These are phyloP conservation scores for Erythrophleum ivorense DNA, from an alignment of 331 rosid genomes.

Conservation along the genomic window DNA sequence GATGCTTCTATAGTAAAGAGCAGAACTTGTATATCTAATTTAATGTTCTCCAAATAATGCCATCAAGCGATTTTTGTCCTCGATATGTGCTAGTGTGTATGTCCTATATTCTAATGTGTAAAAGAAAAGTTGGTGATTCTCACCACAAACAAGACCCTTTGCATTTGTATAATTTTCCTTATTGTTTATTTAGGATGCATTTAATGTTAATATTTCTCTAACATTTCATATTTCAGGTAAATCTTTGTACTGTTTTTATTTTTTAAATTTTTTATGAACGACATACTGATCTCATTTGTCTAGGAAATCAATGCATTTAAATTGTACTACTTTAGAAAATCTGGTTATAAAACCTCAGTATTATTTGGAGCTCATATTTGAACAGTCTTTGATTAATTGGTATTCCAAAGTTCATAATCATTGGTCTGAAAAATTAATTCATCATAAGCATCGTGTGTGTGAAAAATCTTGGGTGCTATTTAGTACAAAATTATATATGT, in stretches of 20 bases:
- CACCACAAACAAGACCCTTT: neutral
- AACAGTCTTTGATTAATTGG: conserved; percentile 4
- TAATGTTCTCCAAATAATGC: neutral
- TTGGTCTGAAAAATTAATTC: neutral
- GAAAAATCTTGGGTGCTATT: conserved; percentile 1
- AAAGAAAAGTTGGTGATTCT: neutral
- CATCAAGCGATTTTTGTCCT: neutral
- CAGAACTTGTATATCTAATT: neutral
- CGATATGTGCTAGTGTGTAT: neutral
- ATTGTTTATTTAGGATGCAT: neutral
- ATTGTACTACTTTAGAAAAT: neutral
- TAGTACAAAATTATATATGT: neutral
- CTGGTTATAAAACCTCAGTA: neutral
- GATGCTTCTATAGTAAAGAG: neutral
- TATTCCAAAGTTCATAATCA: neutral
- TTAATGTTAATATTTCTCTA: neutral
- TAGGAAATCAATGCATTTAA: neutral
- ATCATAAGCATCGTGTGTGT: neutral
- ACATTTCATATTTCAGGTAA: too few relatives aligned
- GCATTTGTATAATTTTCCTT: neutral
- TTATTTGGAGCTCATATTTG: conserved; percentile 3
- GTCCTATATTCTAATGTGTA: neutral
- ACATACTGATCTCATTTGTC: neutral
- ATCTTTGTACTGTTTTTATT: neutral
- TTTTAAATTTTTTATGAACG: neutral